Percentiles rank a stretch among this genome's conserved stretches.
These are phyloP conservation scores for Hypoxylon lienhwacheense DNA, from an alignment of 495 filamentous ascomycete genomes.

Conservation along the genomic window DNA sequence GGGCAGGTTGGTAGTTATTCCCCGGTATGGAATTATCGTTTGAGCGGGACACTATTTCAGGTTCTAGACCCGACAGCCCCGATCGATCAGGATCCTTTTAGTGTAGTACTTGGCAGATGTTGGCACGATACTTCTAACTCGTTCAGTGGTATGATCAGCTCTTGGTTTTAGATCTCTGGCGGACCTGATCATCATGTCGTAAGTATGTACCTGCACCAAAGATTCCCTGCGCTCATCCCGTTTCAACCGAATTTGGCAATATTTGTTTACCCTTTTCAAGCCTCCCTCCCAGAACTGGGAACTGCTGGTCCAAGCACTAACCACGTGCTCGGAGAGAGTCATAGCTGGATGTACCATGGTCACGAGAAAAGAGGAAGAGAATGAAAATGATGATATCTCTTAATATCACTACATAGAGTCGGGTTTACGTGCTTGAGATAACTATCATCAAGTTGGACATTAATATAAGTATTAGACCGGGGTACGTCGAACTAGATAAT, in stretches of 20 bases:
- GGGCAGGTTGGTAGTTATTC: no score
- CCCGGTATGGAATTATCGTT: background rate
- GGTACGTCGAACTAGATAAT: no score
- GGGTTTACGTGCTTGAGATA: no score
- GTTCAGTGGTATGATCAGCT: constrained; percentile 21
- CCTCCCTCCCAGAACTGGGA: background rate
- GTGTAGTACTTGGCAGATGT: constrained; percentile 11
- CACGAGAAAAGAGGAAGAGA: no score
- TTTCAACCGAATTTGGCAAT: constrained; percentile 2
- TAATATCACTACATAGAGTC: no score
- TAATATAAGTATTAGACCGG: no score
- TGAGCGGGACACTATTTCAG: background rate
- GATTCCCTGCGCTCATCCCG: constrained; percentile 1
- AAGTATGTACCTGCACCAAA: no score
- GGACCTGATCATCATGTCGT: constrained; percentile 1
- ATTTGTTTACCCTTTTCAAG: constrained; percentile 9
- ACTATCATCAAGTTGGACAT: no score
- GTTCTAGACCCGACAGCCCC: constrained; percentile 8
- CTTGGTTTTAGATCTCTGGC: constrained; percentile 21
- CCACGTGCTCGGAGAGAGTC: background rate
- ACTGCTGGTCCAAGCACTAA: background rate
- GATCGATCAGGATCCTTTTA: no score
- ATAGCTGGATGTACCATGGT: no score
- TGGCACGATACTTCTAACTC: constrained; percentile 19
- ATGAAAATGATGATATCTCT: no score